phyloP scores from a whole-genome alignment of 2,329 filamentous ascomycete genomes.

The Fusarium transvaalense region DNA sequence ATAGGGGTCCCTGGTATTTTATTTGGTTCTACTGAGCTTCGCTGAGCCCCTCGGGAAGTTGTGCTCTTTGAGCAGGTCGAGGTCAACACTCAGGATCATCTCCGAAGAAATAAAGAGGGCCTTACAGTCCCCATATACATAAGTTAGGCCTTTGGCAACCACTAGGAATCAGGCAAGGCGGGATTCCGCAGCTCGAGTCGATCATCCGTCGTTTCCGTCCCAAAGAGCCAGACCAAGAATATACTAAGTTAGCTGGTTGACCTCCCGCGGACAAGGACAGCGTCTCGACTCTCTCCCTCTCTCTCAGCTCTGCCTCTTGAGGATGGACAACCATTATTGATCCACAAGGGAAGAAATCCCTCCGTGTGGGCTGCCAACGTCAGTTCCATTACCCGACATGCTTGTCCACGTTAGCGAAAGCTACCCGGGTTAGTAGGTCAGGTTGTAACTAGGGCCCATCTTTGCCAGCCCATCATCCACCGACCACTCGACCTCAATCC shows the following conservation, averaged over 20 bases:
- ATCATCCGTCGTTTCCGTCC: conserved; percentile 42
- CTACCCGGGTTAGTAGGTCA: conserved; percentile 8
- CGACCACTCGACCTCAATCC: conserved; percentile 21
- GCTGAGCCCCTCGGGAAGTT: conserved; percentile 21
- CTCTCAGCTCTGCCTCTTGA: background rate
- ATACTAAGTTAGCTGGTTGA: background rate
- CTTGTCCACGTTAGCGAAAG: conserved; percentile 40
- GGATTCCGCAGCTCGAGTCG: conserved; percentile 36
- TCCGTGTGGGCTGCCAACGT: conserved; percentile 38
- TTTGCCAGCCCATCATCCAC: conserved; percentile 36
- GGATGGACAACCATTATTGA: conserved; percentile 3
- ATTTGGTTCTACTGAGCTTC: conserved; percentile 8
- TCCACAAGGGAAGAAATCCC: conserved; percentile 9
- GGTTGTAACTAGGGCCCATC: conserved; percentile 33
- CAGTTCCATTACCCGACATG: conserved; percentile 39
- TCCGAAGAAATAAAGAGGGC: conserved; percentile 2
- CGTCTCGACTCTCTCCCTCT: background rate
- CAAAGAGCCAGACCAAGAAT: background rate
- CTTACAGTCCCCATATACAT: background rate
- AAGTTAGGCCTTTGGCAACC: conserved; percentile 21
- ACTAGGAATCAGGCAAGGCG: conserved; percentile 24
- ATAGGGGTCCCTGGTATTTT: conserved; percentile 7
- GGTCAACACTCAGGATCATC: conserved; percentile 34
- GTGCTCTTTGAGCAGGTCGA: conserved; percentile 24
- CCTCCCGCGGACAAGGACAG: background rate